These are phyloP conservation scores for Clarireedia hainanense DNA, from an alignment of 2,329 filamentous ascomycete species.

Conservation along the genomic window DNA sequence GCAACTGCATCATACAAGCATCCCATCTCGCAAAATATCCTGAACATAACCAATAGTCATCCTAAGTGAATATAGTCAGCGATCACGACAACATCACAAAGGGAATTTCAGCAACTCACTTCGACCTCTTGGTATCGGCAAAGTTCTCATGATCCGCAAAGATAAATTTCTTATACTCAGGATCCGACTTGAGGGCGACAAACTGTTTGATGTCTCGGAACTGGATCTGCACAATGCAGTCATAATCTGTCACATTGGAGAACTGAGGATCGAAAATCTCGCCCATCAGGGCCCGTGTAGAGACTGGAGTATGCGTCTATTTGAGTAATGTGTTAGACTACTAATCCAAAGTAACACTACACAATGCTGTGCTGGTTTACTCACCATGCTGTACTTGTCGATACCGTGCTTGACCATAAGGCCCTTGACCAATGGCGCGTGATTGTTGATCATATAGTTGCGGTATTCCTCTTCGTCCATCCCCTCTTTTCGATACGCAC, in stretches of 20 bases:
- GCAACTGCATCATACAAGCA: background rate
- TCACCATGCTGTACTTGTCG: constrained; percentile 38
- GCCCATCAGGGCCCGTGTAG: constrained; percentile 34
- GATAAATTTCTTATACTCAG: constrained; percentile 39
- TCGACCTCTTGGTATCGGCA: constrained; percentile 36
- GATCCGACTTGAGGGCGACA: constrained; percentile 40
- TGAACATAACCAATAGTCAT: background rate
- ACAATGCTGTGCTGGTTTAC: background rate
- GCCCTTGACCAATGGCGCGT: constrained; percentile 38
- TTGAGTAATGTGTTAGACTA: background rate
- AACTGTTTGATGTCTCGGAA: constrained; percentile 39
- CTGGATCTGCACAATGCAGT: constrained; percentile 42
- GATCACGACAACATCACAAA: background rate
- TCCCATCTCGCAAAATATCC: background rate
- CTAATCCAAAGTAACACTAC: background rate
- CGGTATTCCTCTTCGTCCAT: constrained; percentile 42
- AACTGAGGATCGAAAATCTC: constrained; percentile 39
- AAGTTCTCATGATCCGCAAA: constrained; percentile 40
- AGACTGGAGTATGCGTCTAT: constrained; percentile 35
- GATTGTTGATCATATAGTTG: constrained; percentile 39
- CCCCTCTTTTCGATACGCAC: constrained; percentile 38
- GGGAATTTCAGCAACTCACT: background rate
- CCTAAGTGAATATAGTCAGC: background rate
- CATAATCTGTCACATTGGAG: constrained; percentile 40
- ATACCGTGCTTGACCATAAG: constrained; percentile 44